A percentile compares a stretch with the other conserved stretches of the same genome.
Evolutionary conservation across 2,329 filamentous ascomycete genomes (phyloP).

Genomic region (Ophiostoma himal-ulmi): DNA sequence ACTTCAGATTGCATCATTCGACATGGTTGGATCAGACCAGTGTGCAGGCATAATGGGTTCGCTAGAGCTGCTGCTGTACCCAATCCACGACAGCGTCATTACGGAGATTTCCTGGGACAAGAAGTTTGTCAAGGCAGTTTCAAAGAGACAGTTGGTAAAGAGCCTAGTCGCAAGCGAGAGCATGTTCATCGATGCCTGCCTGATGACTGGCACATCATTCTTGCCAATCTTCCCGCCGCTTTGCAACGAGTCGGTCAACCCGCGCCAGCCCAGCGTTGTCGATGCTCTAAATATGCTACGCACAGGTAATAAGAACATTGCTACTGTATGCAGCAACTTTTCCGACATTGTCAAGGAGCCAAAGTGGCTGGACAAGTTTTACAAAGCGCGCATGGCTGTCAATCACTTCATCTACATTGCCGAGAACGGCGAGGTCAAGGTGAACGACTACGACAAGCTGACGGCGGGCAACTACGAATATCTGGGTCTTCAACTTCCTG

Average conservation of each 20-base stretch:
- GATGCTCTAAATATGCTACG: conserved; percentile 75
- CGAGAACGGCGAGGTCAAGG: conserved; percentile 67
- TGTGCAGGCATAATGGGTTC: conserved; percentile 76
- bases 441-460: conserved; percentile 65
- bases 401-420: conserved; percentile 82
- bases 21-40: conserved; percentile 59
- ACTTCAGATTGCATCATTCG: conserved; percentile 68
- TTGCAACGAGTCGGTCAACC: conserved; percentile 51
- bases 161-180: conserved; percentile 60
- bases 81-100: conserved; percentile 70
- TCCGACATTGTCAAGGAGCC: conserved; percentile 71
- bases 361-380: conserved; percentile 79
- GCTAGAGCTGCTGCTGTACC: conserved; percentile 79
- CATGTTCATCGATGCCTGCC: conserved; percentile 74
- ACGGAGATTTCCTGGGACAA: conserved; percentile 61
- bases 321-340: conserved; percentile 68
- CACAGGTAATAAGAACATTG: conserved; percentile 62
- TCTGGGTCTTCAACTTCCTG: conserved; percentile 80
- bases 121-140: conserved; percentile 55
- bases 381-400: conserved; percentile 75
- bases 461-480: conserved; percentile 85
- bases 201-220: conserved; percentile 78
- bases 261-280: conserved; percentile 57
- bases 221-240: conserved; percentile 74
- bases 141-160: conserved; percentile 64